Percentiles rank a stretch among this genome's conserved stretches.
Evolutionary conservation across 2,329 filamentous ascomycete species (phyloP).

Genomic region (Fusarium mundagurra): DNA sequence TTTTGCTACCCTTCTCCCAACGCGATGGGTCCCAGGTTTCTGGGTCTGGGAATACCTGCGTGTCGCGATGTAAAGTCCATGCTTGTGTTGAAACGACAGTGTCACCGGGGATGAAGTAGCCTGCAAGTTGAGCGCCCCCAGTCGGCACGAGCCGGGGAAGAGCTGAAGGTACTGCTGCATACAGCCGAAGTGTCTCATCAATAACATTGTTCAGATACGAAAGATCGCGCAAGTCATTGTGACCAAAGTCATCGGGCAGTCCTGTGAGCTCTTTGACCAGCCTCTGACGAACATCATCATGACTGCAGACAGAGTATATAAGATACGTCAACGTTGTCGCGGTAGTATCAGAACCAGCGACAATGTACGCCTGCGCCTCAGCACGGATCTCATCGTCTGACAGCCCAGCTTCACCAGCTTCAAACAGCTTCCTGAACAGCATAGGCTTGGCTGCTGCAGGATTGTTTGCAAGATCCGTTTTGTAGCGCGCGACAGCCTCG

Average conservation of each 20-base stretch:
- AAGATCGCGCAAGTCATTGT: neutral
- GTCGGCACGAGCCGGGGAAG: neutral
- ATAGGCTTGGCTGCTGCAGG: neutral
- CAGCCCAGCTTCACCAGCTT: neutral
- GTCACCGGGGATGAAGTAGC: neutral
- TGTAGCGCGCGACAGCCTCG: neutral
- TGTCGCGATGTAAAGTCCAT: neutral
- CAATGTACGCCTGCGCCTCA: neutral
- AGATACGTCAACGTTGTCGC: neutral
- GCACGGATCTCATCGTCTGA: neutral
- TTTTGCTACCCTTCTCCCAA: neutral
- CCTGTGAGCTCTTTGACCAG: accelerated
- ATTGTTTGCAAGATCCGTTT: neutral
- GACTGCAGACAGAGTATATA: accelerated
- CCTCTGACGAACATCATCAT: accelerated
- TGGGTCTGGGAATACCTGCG: neutral
- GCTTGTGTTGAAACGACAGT: neutral
- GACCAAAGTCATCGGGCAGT: accelerated
- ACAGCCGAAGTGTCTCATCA: neutral
- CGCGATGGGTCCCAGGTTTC: neutral
- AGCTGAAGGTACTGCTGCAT: neutral
- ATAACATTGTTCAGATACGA: accelerated
- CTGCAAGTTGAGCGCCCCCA: neutral
- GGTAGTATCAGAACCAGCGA: neutral
- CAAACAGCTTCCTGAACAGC: neutral